Evolutionary conservation across 495 filamentous ascomycete genomes (phyloP), one percentile per base, ranked within the genome.

Genomic region (Hypoxylon fuscum): DNA sequence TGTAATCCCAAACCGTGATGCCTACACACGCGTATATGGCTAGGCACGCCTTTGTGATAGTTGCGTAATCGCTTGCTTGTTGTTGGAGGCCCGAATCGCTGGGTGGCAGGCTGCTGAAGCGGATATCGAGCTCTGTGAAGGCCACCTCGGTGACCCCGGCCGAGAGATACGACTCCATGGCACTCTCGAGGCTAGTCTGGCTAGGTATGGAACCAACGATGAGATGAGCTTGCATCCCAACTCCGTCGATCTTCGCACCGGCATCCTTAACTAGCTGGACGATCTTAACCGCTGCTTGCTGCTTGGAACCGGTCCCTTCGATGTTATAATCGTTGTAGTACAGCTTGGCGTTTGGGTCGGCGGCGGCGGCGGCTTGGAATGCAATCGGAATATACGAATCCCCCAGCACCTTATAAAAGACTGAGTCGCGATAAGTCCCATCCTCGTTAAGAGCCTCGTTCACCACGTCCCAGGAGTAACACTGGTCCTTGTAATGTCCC

Each of bases 281-380:
- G 41, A 89, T 81, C 8, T 65, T 68, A 9, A 73, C 72, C 3
- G 77, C 78, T 4, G 67, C 81, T 0, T 74, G 76, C 29, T 77
- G 71, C 68, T 87, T 83, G 41, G 74, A 59, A 4, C 81, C 77
- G 5, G 77, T 74, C 3, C 68, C 76, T 69, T 89, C 87, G 65
- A 87, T 83, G 74, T 85, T 88, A 75, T 89, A 90, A 60, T 88
- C 85, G 66, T 89, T 89, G 76, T 86, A 87, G 66, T 88, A 89
- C 15, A 89, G 79, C 74, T 89, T 88, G 4, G 83, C 81, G 12
- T 68, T 48, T 0, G 82, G 85, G 64, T 88, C 86, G 3, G 76
- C 79, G 10, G 76, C 76, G 15, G 80, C 78, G 17, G 80, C 76
- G 34, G 77, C 77, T 40, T 72, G 55, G 72, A 88, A 85, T 34